Evolutionary conservation across 768 basidiomycete species (phyloP), one percentile per base, ranked within the genome.

Genomic region (Cubamyces lactineus): DNA sequence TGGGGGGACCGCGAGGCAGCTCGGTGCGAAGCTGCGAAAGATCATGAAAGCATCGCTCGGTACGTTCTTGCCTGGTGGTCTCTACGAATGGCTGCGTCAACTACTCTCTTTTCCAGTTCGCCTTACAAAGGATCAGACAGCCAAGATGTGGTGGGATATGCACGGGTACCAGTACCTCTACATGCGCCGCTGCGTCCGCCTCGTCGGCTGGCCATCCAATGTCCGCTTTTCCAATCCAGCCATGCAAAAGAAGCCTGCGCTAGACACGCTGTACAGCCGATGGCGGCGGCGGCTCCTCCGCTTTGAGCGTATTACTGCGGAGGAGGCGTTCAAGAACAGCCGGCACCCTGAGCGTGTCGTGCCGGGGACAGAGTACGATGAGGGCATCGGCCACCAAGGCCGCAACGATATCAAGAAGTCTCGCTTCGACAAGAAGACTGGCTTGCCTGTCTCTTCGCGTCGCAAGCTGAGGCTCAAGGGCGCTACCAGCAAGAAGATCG

Each of bases 391-490:
- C 38, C 17, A 19, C 11, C 34, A 12, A 4, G 51, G 51, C 19
- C 52, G 52, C 9, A 12, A 53, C 40, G 52, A 53, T 28, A 53
- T 30, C 39, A 53, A 53, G 13, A 42, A 13, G 39, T 53, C 52
- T 1, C 52, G 52, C 21, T 53, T 53, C 23, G 39, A 53, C 40
- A 23, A 41, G 21, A 16, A 40, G 39, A 53, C 39, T 1, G 52
- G 52, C n/a, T 16, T 24, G 7, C 52, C 52, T 5, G 40, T 53
- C 52, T 53, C 52, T 5, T 17, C 41, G 15, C 23, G 28, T 19
- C 52, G 52, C 11, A 40, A 41, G 23, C 39, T 53, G 5, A 13
- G 52, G 21, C 23, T 24, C 13, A 41, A 24, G 39, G 52, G 52
- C 13, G 52, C 52, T 23, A 53, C 19, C n/a, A 24, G 19, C 48